phyloP scores from a whole-genome alignment of 495 filamentous ascomycete genomes.

The Pyrenula aspistea region DNA sequence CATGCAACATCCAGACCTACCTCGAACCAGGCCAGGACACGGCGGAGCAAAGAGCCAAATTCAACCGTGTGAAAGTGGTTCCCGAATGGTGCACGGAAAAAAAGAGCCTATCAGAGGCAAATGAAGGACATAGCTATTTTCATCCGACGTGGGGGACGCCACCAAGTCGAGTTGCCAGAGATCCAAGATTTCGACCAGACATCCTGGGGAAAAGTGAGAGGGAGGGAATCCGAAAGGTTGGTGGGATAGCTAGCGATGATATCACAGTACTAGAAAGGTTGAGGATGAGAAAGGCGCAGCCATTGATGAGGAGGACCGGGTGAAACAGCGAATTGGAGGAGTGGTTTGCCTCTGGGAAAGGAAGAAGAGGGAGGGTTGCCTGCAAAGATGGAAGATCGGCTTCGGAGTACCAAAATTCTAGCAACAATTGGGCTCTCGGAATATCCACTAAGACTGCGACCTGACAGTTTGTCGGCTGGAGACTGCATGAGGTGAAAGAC shows the following conservation, averaged over 20 bases:
- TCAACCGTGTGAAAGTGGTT: not conserved
- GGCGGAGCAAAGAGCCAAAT: not conserved
- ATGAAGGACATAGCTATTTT: not conserved
- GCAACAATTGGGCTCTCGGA: too few relatives aligned
- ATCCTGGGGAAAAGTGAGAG: not conserved
- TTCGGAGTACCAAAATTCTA: too few relatives aligned
- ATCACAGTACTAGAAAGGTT: not conserved
- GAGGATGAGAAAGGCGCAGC: not conserved
- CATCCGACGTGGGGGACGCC: not conserved
- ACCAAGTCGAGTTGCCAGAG: not conserved
- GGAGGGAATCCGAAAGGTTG: not conserved
- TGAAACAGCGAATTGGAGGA: not conserved
- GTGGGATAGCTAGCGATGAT: not conserved
- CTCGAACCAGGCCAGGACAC: not conserved
- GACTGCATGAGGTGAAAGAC: too few relatives aligned
- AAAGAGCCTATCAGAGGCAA: not conserved
- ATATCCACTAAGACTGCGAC: too few relatives aligned
- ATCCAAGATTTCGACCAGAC: not conserved
- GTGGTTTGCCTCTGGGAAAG: not conserved
- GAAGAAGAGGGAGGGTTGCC: too few relatives aligned
- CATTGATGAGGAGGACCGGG: not conserved
- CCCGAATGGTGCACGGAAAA: not conserved
- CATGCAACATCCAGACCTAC: slow-evolving; percentile 1
- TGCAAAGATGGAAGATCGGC: too few relatives aligned
- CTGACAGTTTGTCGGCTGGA: too few relatives aligned